phyloP scores from a whole-genome alignment of 1,139 yeast species.

The Suzukiozyma palmioleophila region DNA sequence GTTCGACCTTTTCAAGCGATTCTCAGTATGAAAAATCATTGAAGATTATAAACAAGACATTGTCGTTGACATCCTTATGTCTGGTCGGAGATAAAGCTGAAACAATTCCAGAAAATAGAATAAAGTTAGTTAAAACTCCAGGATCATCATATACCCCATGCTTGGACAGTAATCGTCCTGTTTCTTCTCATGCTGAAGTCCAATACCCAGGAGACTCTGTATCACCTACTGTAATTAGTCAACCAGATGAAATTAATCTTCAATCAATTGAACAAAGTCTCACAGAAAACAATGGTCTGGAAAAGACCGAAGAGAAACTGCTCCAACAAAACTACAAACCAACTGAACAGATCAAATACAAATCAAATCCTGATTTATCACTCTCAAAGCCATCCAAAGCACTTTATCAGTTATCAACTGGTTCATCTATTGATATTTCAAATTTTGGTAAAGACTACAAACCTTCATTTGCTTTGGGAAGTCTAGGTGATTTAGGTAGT shows the following conservation, averaged over 20 bases:
- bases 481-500: conserved; percentile 5
- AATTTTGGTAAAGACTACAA: conserved; percentile 40
- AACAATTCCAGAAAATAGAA: conserved; percentile 5
- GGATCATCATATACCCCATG: conserved; percentile 1
- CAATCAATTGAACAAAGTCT: background rate
- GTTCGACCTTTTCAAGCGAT: conserved; percentile 17
- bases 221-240: conserved; percentile 2
- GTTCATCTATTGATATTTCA: conserved; percentile 38
- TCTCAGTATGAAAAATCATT: conserved; percentile 20
- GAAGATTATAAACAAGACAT: conserved; percentile 25
- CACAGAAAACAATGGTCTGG: background rate
- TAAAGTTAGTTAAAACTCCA: conserved; percentile 1
- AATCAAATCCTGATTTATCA: conserved; percentile 27
- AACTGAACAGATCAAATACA: conserved; percentile 9
- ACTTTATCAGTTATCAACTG: conserved; percentile 28
- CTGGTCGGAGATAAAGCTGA: background rate
- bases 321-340: background rate
- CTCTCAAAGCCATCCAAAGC: conserved; percentile 6
- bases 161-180: conserved; percentile 20
- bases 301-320: background rate
- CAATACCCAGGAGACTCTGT: conserved; percentile 11
- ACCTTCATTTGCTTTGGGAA: conserved; percentile 28
- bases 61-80: conserved; percentile 12
- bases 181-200: conserved; percentile 29
- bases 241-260: background rate